A percentile compares a stretch with the other conserved stretches of the same genome.
Evolutionary conservation across 805 yeast genomes (phyloP).

Genomic region (Yarrowia sp.): DNA sequence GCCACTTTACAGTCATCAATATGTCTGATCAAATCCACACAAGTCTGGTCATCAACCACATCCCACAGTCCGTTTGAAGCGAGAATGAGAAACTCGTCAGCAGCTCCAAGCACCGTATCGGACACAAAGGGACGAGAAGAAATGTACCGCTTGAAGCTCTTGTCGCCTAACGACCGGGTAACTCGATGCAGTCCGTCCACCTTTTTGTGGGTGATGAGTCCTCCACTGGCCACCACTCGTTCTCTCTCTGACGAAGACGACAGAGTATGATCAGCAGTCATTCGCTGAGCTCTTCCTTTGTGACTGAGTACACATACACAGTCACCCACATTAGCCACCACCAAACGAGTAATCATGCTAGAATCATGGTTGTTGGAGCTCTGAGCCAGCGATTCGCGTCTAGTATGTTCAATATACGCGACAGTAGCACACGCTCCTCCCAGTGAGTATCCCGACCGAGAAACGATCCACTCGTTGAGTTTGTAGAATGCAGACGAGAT

Average conservation of each 20-base stretch:
- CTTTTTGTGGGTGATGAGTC: constrained; percentile 13
- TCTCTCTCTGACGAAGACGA: constrained; percentile 16
- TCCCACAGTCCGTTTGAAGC: constrained; percentile 95
- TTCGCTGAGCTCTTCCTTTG: constrained; percentile 10
- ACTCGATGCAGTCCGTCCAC: constrained; percentile 85
- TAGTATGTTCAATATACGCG: constrained; percentile 6
- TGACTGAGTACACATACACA: not conserved
- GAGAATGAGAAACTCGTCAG: constrained; percentile 68
- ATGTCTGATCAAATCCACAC: constrained; percentile 55
- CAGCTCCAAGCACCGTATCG: constrained; percentile 56
- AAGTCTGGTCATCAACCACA: constrained; percentile 68
- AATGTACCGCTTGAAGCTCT: constrained; percentile 69
- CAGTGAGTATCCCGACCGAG: not conserved
- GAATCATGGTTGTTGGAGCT: not conserved
- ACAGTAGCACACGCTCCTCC: constrained; percentile 22
- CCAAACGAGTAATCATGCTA: not conserved
- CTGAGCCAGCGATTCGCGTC: constrained; percentile 1
- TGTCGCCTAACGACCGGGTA: constrained; percentile 79
- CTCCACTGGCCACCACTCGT: constrained; percentile 24
- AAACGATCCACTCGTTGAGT: constrained; percentile 17
- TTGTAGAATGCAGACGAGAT: constrained; percentile 16
- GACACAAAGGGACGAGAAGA: constrained; percentile 66
- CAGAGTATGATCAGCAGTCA: constrained; percentile 19
- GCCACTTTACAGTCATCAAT: constrained; percentile 29
- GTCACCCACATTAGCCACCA: constrained; percentile 22